Percentiles rank a stretch among this genome's conserved stretches.
Conservation (phyloP, 1,284 basidiomycete species). For the Volvariella volvacea region DNA sequence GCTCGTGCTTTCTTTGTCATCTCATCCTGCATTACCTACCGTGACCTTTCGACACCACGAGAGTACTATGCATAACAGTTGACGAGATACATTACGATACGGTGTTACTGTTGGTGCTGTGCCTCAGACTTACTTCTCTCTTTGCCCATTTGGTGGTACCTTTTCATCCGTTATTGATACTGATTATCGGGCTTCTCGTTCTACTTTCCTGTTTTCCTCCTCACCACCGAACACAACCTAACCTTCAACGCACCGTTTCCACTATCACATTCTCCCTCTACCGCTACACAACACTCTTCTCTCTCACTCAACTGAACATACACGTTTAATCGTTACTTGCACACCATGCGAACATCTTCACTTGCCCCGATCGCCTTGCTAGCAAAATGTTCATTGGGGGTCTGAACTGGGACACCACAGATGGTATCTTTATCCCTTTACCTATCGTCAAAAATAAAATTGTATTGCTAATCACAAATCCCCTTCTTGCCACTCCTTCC, state of each 20-base stretch:
- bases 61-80: conserved; percentile 1
- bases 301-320: too few relatives aligned
- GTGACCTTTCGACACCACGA: background rate
- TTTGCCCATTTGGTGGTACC: background rate
- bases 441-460: conserved; percentile 20
- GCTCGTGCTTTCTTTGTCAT: too few relatives aligned
- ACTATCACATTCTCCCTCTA: too few relatives aligned
- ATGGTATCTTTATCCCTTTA: conserved; percentile 52
- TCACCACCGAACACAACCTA: background rate
- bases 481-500: background rate
- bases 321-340: too few relatives aligned
- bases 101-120: background rate
- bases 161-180: background rate
- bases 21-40: too few relatives aligned
- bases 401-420: conserved; percentile 95
- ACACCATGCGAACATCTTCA: conserved; percentile 15
- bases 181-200: conserved; percentile 1
- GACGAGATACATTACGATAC: background rate
- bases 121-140: background rate
- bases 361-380: conserved; percentile 14
- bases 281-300: too few relatives aligned
- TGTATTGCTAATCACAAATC: conserved; percentile 27
- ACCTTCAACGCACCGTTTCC: too few relatives aligned
- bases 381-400: conserved; percentile 99
- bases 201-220: conserved; percentile 17